Percentiles rank a stretch among this genome's conserved stretches.
These are phyloP conservation scores for Mortierella sp. DNA, from an alignment of 371 early-diverging fungal species.

Conservation along the genomic window DNA sequence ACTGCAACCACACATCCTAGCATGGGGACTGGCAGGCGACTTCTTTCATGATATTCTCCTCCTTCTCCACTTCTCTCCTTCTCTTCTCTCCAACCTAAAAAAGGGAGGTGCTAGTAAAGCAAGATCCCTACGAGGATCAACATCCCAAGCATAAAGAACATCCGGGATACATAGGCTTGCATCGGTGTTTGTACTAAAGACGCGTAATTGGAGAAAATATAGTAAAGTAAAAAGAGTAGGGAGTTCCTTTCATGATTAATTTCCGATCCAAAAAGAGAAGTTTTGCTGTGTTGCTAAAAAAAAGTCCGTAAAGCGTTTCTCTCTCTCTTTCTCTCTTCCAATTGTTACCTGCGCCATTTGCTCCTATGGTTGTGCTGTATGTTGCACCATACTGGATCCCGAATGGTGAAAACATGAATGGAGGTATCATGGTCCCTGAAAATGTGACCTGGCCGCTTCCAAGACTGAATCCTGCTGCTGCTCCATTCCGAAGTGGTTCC, in stretches of 20 bases:
- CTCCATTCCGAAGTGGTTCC: slow-evolving; percentile 65
- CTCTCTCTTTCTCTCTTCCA: not conserved
- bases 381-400: slow-evolving; percentile 70
- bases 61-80: too few species aligned
- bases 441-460: slow-evolving; percentile 64
- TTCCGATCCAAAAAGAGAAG: too few species aligned
- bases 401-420: slow-evolving; percentile 65
- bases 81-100: too few species aligned
- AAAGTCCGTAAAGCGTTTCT: too few species aligned
- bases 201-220: slow-evolving; percentile 7
- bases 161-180: slow-evolving; percentile 71
- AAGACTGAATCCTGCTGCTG: slow-evolving; percentile 55
- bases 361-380: slow-evolving; percentile 34
- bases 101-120: slow-evolving; percentile 54
- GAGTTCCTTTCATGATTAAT: too few species aligned
- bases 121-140: slow-evolving; percentile 71
- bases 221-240: not conserved
- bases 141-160: slow-evolving; percentile 75
- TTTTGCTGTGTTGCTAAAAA: too few species aligned
- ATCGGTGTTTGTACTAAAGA: slow-evolving; percentile 55
- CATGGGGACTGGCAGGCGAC: too few species aligned
- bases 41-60: too few species aligned
- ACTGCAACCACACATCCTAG: too few species aligned
- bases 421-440: slow-evolving; percentile 59
- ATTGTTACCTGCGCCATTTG: slow-evolving; percentile 34